A percentile compares a stretch with the other conserved stretches of the same genome.
phyloP scores from a whole-genome alignment of 2,329 filamentous ascomycete species.

The Colletotrichum ledebouriae region DNA sequence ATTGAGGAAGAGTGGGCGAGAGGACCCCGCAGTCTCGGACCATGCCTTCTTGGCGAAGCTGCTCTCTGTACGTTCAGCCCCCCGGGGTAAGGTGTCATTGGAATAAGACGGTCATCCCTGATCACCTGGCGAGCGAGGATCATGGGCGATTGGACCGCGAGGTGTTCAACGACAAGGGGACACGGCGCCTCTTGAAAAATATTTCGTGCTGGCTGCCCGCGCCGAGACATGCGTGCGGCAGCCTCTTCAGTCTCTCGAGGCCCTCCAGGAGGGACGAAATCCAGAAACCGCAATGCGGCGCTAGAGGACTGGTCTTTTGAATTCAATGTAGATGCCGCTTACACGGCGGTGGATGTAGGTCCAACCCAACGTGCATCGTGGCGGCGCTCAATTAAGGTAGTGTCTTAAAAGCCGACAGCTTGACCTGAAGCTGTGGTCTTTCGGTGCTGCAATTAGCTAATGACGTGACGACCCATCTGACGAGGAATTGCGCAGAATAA shows the following conservation, averaged over 20 bases:
- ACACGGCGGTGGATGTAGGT: constrained; percentile 15
- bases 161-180: neutral
- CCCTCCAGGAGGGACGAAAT: neutral
- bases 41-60: constrained; percentile 15
- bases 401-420: neutral
- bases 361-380: neutral
- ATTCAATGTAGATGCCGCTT: constrained; percentile 19
- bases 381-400: neutral
- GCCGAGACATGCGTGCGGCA: constrained; percentile 36
- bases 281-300: constrained; percentile 13
- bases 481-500: no score
- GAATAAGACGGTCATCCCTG: neutral
- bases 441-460: no score
- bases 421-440: neutral
- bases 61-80: neutral
- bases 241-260: neutral
- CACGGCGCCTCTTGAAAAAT: neutral
- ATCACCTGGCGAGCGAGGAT: constrained; percentile 2
- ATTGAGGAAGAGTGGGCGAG: neutral
- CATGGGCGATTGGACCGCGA: constrained; percentile 28
- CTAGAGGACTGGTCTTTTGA: constrained; percentile 8
- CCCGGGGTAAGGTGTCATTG: neutral
- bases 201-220: neutral
- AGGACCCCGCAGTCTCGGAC: neutral
- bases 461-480: no score